Evolutionary conservation across 768 basidiomycete species (phyloP).

Genomic region (Strobilomyces confusus): DNA sequence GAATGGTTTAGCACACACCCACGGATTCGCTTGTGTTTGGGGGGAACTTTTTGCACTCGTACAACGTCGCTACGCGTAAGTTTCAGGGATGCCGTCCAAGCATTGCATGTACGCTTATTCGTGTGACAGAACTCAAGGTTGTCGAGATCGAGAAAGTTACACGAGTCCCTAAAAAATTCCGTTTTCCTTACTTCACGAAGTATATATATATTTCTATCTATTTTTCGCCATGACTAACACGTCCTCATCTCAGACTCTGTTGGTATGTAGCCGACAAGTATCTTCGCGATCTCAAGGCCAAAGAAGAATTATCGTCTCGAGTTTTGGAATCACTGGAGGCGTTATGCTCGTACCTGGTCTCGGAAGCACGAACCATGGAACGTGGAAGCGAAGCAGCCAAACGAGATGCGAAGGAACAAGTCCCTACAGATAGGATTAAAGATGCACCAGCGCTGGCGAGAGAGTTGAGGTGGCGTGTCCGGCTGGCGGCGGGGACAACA

Average conservation of each 20-base stretch:
- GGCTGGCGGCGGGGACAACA: slow-evolving; percentile 51
- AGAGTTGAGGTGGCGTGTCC: slow-evolving; percentile 82
- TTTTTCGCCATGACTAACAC: slow-evolving; percentile 2
- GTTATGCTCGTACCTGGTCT: slow-evolving; percentile 75
- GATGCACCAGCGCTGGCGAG: slow-evolving; percentile 78
- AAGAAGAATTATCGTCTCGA: slow-evolving; percentile 50
- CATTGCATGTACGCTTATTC: slow-evolving; percentile 11
- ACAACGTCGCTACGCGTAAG: slow-evolving; percentile 82
- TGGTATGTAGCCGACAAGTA: slow-evolving; percentile 90
- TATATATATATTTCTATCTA: slow-evolving; percentile 32
- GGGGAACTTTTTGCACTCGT: slow-evolving; percentile 96
- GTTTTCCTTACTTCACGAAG: slow-evolving; percentile 81
- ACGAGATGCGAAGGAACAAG: slow-evolving; percentile 75
- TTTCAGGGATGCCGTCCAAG: neutral
- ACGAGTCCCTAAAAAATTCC: slow-evolving; percentile 88
- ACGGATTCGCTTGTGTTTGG: slow-evolving; percentile 92
- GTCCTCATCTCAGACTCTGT: slow-evolving; percentile 53
- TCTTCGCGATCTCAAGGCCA: slow-evolving; percentile 63
- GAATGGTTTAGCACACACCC: slow-evolving; percentile 69
- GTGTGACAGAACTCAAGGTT: slow-evolving; percentile 69
- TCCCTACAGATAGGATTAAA: slow-evolving; percentile 77
- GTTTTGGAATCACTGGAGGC: slow-evolving; percentile 67
- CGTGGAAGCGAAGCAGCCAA: slow-evolving; percentile 64
- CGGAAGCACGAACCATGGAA: slow-evolving; percentile 71
- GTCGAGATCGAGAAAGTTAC: slow-evolving; percentile 91